Conservation (phyloP, 1,284 basidiomycete genomes). For the Sanghuangporus weigelae region DNA sequence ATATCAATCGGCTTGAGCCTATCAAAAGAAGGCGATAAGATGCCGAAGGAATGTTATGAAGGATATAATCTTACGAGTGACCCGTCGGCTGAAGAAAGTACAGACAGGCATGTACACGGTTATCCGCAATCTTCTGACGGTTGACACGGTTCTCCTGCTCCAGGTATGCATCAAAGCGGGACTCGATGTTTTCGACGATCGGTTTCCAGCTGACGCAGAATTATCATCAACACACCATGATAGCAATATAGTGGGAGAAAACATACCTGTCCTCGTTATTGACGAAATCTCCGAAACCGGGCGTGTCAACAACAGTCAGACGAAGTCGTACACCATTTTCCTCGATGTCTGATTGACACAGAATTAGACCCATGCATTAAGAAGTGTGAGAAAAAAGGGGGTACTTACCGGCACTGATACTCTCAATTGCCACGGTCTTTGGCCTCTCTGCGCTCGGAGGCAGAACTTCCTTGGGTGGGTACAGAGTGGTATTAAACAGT, state of each 20-base stretch:
- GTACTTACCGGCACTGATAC: constrained; percentile 85
- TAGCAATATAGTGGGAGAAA: constrained; percentile 17
- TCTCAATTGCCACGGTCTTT: constrained; percentile 93
- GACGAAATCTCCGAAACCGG: constrained; percentile 95
- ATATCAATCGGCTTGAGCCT: constrained; percentile 96
- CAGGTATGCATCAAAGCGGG: constrained; percentile 91
- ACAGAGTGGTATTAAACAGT: constrained; percentile 92
- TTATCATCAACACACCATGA: constrained; percentile 17
- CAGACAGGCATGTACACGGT: constrained; percentile 89
- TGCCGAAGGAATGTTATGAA: background rate
- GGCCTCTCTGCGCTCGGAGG: constrained; percentile 82
- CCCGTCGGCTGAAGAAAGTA: constrained; percentile 98
- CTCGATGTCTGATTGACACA: constrained; percentile 75
- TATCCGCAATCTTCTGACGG: constrained; percentile 79
- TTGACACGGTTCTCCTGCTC: constrained; percentile 99
- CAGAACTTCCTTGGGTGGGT: constrained; percentile 79
- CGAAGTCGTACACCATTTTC: constrained; percentile 93
- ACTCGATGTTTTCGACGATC: constrained; percentile 95
- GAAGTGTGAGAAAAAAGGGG: constrained; percentile 21
- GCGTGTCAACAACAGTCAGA: constrained; percentile 96
- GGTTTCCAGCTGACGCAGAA: constrained; percentile 79
- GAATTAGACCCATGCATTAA: constrained; percentile 21
- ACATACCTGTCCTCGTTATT: constrained; percentile 92
- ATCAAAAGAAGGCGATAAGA: constrained; percentile 8
- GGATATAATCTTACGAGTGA: constrained; percentile 70